These are phyloP conservation scores for Ceratobasidium sp. DNA, from an alignment of 1,284 basidiomycete genomes.

Conservation along the genomic window DNA sequence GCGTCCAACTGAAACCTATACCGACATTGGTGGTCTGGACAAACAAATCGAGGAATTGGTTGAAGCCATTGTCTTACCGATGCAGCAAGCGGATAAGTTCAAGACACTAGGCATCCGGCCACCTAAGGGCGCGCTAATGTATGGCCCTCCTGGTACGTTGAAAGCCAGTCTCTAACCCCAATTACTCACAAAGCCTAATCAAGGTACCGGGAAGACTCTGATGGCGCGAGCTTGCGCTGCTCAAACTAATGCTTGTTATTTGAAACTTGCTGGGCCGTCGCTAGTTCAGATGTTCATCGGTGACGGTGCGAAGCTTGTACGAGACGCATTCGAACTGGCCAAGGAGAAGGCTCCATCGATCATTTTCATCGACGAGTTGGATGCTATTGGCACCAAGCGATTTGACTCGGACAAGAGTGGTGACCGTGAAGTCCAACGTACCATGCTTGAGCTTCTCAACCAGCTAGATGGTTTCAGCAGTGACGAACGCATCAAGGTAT, in stretches of 20 bases:
- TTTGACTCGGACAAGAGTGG: slow-evolving; percentile 83
- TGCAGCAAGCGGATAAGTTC: slow-evolving; percentile 84
- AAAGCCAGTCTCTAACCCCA: background rate
- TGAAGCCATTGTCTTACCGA: slow-evolving; percentile 80
- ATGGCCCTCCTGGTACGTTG: slow-evolving; percentile 73
- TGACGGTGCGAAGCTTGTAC: slow-evolving; percentile 80
- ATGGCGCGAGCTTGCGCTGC: slow-evolving; percentile 80
- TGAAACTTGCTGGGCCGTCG: slow-evolving; percentile 80
- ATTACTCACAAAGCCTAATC: background rate
- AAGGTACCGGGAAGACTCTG: slow-evolving; percentile 80
- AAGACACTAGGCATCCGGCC: slow-evolving; percentile 82
- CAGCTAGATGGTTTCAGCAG: slow-evolving; percentile 85
- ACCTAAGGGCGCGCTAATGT: slow-evolving; percentile 82
- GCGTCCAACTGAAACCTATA: slow-evolving; percentile 78
- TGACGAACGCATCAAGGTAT: slow-evolving; percentile 94
- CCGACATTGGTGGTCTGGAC: slow-evolving; percentile 80
- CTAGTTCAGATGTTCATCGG: slow-evolving; percentile 87
- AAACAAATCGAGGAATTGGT: slow-evolving; percentile 85
- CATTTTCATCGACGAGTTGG: slow-evolving; percentile 84
- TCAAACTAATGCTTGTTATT: slow-evolving; percentile 80
- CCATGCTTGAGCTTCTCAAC: slow-evolving; percentile 81
- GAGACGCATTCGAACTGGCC: slow-evolving; percentile 78
- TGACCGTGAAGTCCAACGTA: slow-evolving; percentile 80
- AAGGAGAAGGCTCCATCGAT: slow-evolving; percentile 81
- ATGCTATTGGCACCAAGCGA: slow-evolving; percentile 81